Evolutionary conservation across 164 flowering plant genomes (phyloP).

Genomic region (Paratinospora sagittata): DNA sequence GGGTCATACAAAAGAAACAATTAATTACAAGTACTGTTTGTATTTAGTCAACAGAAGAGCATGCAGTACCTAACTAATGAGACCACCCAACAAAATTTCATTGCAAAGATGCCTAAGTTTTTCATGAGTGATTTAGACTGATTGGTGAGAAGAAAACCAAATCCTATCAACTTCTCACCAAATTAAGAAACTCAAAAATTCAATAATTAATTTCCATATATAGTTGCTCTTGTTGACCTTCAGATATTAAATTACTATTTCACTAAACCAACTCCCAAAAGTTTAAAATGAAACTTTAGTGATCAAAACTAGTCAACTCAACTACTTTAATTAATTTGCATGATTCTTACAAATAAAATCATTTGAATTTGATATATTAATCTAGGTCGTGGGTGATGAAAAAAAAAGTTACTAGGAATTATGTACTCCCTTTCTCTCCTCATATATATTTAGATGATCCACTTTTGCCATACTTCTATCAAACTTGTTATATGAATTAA

Average conservation of each 20-base stretch:
- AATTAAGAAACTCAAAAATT: background rate
- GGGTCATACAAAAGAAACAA: too few relatives aligned
- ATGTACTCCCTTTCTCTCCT: too few relatives aligned
- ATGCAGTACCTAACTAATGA: background rate
- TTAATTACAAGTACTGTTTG: too few relatives aligned
- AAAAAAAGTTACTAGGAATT: background rate
- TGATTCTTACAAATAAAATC: background rate
- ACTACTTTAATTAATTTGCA: too few relatives aligned
- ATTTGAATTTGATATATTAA: background rate
- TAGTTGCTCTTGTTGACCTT: background rate
- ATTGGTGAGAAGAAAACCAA: slow-evolving; percentile 2
- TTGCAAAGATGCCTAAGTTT: background rate
- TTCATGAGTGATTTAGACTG: background rate
- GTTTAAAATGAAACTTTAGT: background rate
- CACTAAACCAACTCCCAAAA: background rate
- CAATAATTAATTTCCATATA: background rate
- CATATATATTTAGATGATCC: too few relatives aligned
- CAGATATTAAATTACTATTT: background rate
- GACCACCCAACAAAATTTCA: background rate
- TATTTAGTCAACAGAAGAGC: background rate
- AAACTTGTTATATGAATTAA: too few relatives aligned
- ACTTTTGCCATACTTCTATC: too few relatives aligned
- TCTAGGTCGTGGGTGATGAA: background rate
- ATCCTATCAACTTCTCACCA: slow-evolving; percentile 3
- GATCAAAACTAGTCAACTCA: background rate